A percentile compares a stretch with the other conserved stretches of the same genome.
These are phyloP conservation scores for Mortierella sp. DNA, from an alignment of 371 early-diverging fungal genomes.

Conservation along the genomic window DNA sequence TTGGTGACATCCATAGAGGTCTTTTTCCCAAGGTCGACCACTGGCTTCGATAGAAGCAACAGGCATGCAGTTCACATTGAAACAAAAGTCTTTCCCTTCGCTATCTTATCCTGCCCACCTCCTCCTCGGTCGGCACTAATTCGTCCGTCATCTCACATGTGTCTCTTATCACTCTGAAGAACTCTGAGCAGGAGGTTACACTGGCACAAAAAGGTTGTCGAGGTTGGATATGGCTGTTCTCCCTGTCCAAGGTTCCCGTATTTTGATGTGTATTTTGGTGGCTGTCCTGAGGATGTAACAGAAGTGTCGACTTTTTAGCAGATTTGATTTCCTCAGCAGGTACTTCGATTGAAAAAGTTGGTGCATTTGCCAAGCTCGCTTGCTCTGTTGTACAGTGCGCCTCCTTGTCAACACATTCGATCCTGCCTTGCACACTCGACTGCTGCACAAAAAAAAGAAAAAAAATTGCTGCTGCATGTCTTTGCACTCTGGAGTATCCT, in stretches of 20 bases:
- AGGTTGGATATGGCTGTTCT: neutral
- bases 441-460: neutral
- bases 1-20: neutral
- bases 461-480: neutral
- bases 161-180: neutral
- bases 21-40: neutral
- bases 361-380: neutral
- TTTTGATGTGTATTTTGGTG: constrained; percentile 1
- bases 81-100: neutral
- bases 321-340: neutral
- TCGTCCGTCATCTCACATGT: neutral
- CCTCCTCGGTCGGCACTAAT: constrained; percentile 1
- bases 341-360: neutral
- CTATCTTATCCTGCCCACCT: neutral
- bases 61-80: constrained; percentile 7
- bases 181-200: neutral
- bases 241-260: neutral
- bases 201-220: neutral
- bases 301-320: neutral
- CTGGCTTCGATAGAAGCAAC: neutral
- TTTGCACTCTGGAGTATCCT: neutral
- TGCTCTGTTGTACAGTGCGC: neutral
- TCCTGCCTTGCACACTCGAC: neutral
- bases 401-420: neutral
- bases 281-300: neutral